These are phyloP conservation scores for Teunomyces stri DNA, from an alignment of 805 yeast genomes.

Conservation along the genomic window DNA sequence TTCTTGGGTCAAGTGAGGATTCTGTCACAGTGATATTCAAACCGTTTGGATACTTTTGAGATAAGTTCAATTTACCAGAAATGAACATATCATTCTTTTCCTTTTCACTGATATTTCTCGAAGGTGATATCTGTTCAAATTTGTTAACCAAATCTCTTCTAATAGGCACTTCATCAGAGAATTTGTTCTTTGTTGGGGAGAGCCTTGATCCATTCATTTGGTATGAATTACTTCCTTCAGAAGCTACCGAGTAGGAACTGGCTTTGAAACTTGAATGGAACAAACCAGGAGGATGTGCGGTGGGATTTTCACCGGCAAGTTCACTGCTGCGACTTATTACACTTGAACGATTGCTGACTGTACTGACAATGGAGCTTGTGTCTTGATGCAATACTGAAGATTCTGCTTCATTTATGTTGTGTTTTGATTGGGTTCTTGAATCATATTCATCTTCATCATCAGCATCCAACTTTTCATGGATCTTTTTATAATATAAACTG, in stretches of 20 bases:
- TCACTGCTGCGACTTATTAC: constrained; percentile 14
- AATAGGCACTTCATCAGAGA: constrained; percentile 20
- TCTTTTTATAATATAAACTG: constrained; percentile 31
- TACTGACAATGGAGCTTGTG: constrained; percentile 18
- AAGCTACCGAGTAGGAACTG: background rate
- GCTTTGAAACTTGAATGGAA: background rate
- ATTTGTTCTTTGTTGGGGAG: constrained; percentile 13
- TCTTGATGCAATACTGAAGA: constrained; percentile 8
- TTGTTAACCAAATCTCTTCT: constrained; percentile 26
- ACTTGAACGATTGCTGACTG: constrained; percentile 26
- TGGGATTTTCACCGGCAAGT: background rate
- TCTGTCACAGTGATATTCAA: constrained; percentile 22
- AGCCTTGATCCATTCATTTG: constrained; percentile 17
- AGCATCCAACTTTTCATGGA: constrained; percentile 20
- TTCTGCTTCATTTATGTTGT: background rate
- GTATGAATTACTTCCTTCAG: constrained; percentile 1
- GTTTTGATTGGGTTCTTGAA: constrained; percentile 1
- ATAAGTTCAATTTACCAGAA: constrained; percentile 7
- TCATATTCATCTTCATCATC: constrained; percentile 6
- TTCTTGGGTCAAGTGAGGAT: constrained; percentile 15
- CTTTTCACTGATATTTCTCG: constrained; percentile 12
- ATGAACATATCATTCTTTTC: constrained; percentile 17
- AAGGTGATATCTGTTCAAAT: constrained; percentile 13
- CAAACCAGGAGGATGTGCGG: background rate
- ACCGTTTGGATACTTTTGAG: constrained; percentile 19